Percentiles rank a stretch among this genome's conserved stretches.
These are phyloP conservation scores for Penicillium argentinense DNA, from an alignment of 495 filamentous ascomycete genomes.

Conservation along the genomic window DNA sequence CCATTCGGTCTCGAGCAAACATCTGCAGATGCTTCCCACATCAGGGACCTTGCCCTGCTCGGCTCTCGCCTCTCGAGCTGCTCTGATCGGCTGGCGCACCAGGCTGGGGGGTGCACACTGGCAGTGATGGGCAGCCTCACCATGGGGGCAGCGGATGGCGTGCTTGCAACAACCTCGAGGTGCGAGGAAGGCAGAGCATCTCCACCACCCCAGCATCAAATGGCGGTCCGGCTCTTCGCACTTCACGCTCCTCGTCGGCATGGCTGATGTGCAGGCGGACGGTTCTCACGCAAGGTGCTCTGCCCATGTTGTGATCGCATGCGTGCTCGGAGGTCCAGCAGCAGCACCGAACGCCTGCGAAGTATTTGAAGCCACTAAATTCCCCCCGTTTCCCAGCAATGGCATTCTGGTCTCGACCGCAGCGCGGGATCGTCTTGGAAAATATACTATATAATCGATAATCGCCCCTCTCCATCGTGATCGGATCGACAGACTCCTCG, in stretches of 20 bases:
- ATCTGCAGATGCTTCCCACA: too few species aligned
- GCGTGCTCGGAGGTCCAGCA: not conserved
- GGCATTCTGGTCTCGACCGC: slow-evolving; percentile 15
- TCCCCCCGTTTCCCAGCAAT: slow-evolving; percentile 7
- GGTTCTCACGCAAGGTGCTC: slow-evolving; percentile 17
- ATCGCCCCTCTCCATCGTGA: not conserved
- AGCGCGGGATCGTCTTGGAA: not conserved
- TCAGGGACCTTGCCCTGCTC: too few species aligned
- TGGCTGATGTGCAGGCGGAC: slow-evolving; percentile 12
- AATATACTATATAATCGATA: not conserved
- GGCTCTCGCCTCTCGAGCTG: slow-evolving; percentile 25
- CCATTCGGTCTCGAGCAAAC: too few species aligned
- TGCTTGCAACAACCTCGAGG: too few species aligned
- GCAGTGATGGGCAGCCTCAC: slow-evolving; percentile 1
- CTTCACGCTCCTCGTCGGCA: not conserved
- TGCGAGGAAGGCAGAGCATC: too few species aligned
- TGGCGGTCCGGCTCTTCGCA: not conserved
- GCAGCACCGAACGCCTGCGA: too few species aligned
- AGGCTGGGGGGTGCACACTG: not conserved
- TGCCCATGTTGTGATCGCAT: slow-evolving; percentile 24
- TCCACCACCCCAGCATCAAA: too few species aligned
- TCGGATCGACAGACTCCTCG: not conserved
- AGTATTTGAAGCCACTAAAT: slow-evolving; percentile 14
- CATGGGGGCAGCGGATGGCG: slow-evolving; percentile 10
- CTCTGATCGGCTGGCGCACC: not conserved